These are phyloP conservation scores for Fusarium humuli DNA, from an alignment of 2,329 filamentous ascomycete species.

Conservation along the genomic window DNA sequence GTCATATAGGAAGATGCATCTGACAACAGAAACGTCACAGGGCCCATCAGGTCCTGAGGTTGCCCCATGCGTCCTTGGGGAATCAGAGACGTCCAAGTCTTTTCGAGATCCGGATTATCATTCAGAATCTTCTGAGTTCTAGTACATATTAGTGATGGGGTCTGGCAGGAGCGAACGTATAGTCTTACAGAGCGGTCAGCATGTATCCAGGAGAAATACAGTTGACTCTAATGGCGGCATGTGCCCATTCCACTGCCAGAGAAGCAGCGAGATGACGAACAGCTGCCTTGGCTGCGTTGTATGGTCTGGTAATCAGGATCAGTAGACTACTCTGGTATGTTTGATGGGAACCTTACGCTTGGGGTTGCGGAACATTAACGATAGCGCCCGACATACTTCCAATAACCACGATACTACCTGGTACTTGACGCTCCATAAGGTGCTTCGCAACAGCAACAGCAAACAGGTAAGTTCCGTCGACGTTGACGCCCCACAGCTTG, in stretches of 20 bases:
- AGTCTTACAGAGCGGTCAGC: slow-evolving; percentile 85
- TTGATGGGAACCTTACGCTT: slow-evolving; percentile 65
- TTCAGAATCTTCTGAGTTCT: slow-evolving; percentile 95
- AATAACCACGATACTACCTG: slow-evolving; percentile 91
- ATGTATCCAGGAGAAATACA: slow-evolving; percentile 97
- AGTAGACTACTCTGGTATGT: too few species aligned
- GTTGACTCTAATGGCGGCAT: slow-evolving; percentile 88
- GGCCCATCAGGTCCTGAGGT: slow-evolving; percentile 91
- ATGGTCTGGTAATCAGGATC: too few species aligned
- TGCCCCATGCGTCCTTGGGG: slow-evolving; percentile 93
- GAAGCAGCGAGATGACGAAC: slow-evolving; percentile 88
- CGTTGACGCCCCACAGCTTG: slow-evolving; percentile 93
- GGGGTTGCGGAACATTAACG: slow-evolving; percentile 94
- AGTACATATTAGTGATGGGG: neutral
- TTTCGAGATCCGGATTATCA: slow-evolving; percentile 90
- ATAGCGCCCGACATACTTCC: slow-evolving; percentile 94
- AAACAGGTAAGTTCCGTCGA: slow-evolving; percentile 91
- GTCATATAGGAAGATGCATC: slow-evolving; percentile 79
- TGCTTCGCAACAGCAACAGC: slow-evolving; percentile 86
- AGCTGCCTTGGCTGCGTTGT: slow-evolving; percentile 93
- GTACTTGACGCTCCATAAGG: slow-evolving; percentile 81
- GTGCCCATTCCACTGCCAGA: slow-evolving; percentile 93
- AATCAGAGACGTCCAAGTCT: slow-evolving; percentile 90
- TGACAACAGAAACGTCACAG: slow-evolving; percentile 85
- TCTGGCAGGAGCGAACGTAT: neutral